Conservation (phyloP, 2,329 filamentous ascomycete genomes). For the Cladophialophora psammophila region DNA sequence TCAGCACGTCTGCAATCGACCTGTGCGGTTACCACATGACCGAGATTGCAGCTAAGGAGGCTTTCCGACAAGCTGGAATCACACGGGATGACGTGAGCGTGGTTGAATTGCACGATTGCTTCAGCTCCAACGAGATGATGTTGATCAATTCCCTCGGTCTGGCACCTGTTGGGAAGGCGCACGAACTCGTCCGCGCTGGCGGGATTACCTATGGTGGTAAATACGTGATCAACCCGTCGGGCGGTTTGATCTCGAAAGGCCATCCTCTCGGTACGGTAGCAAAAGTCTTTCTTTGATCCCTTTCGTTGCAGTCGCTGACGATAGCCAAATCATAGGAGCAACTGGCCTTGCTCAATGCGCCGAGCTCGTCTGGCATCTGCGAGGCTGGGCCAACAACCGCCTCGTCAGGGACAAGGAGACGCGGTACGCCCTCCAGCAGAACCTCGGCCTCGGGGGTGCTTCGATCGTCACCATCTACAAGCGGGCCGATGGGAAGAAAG, state of each 20-base stretch:
- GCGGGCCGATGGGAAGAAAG: conserved; percentile 73
- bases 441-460: conserved; percentile 87
- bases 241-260: conserved; percentile 93
- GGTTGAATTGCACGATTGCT: conserved; percentile 97
- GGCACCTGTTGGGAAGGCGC: conserved; percentile 52
- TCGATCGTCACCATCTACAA: conserved; percentile 88
- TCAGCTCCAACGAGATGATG: conserved; percentile 95
- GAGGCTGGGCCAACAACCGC: too few relatives aligned
- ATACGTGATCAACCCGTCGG: conserved; percentile 88
- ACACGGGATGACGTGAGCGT: conserved; percentile 75
- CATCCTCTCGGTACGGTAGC: conserved; percentile 69
- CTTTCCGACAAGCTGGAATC: conserved; percentile 68
- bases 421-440: conserved; percentile 74
- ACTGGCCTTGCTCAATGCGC: too few relatives aligned
- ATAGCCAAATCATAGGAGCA: too few relatives aligned
- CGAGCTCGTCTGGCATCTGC: too few relatives aligned
- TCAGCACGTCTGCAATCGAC: conserved; percentile 57
- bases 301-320: too few relatives aligned
- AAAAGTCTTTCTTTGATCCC: too few relatives aligned
- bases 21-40: too few relatives aligned
- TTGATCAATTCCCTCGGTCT: conserved; percentile 58
- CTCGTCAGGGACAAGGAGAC: too few relatives aligned
- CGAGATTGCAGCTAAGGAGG: too few relatives aligned
- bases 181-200: conserved; percentile 84
- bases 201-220: conserved; percentile 90